A percentile compares a stretch with the other conserved stretches of the same genome.
Evolutionary conservation across 768 basidiomycete species (phyloP).

Genomic region (Trametes villosa): DNA sequence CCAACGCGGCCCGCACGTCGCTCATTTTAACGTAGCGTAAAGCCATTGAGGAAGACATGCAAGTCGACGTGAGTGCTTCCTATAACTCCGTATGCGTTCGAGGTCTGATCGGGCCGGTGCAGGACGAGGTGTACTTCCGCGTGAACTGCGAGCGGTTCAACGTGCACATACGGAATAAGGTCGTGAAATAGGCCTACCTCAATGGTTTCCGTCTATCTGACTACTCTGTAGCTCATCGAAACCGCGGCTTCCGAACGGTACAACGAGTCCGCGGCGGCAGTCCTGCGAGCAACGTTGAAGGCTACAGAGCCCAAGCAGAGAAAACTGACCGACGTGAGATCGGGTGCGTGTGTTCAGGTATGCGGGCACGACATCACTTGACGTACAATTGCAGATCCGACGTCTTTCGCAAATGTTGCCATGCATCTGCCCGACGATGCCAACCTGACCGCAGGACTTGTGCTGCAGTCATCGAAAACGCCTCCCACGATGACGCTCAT

Average conservation of each 20-base stretch:
- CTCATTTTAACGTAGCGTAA: constrained; percentile 43
- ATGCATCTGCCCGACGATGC: constrained; percentile 66
- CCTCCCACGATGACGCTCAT: constrained; percentile 59
- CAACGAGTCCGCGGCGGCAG: constrained; percentile 72
- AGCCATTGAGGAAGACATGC: constrained; percentile 53
- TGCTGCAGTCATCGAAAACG: constrained; percentile 56
- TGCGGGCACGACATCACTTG: neutral
- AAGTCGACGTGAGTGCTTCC: constrained; percentile 62
- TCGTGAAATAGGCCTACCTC: constrained; percentile 30
- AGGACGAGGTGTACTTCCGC: constrained; percentile 80
- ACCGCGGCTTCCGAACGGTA: constrained; percentile 77
- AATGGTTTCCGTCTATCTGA: neutral
- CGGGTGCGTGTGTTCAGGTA: constrained; percentile 48
- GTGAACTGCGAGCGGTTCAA: constrained; percentile 91
- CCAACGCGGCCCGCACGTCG: neutral
- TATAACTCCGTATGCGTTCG: neutral
- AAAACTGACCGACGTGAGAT: constrained; percentile 61
- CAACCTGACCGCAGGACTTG: constrained; percentile 65
- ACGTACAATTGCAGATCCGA: constrained; percentile 51
- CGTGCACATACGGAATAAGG: constrained; percentile 85
- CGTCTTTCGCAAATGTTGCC: constrained; percentile 66
- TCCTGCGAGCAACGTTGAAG: constrained; percentile 73
- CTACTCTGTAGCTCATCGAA: constrained; percentile 65
- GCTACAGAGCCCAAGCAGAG: constrained; percentile 69
- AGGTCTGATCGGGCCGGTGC: neutral